Evolutionary conservation across 2,329 filamentous ascomycete genomes (phyloP).

Genomic region (Beauveria varroae): DNA sequence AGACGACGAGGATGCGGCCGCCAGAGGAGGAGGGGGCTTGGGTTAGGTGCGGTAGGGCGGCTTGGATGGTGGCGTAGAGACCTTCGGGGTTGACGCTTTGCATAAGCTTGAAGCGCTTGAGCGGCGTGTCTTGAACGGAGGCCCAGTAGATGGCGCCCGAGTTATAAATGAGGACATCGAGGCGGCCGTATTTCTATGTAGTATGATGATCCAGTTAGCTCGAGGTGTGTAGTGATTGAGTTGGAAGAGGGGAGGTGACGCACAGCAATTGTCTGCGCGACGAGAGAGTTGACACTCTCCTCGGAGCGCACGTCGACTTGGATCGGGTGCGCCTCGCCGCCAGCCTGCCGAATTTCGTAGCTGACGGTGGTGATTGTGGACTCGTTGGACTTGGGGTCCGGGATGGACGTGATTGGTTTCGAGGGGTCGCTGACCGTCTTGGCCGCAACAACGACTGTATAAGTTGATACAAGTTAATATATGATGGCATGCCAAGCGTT

Average conservation of each 20-base stretch:
- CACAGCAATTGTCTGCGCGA: conserved; percentile 46
- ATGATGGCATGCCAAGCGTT: too few species aligned
- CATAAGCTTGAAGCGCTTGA: conserved; percentile 73
- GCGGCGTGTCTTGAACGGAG: conserved; percentile 61
- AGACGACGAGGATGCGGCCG: conserved; percentile 68
- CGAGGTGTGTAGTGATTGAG: too few species aligned
- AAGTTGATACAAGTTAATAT: not conserved
- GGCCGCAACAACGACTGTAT: conserved; percentile 64
- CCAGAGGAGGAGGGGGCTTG: conserved; percentile 29
- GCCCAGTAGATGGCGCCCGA: conserved; percentile 83
- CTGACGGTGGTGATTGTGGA: conserved; percentile 78
- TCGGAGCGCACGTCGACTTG: conserved; percentile 62
- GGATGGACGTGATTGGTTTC: conserved; percentile 54
- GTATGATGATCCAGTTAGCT: not conserved
- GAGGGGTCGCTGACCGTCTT: conserved; percentile 63
- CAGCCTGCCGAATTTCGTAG: conserved; percentile 60
- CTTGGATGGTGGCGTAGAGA: conserved; percentile 65
- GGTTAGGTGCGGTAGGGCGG: conserved; percentile 56
- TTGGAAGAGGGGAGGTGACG: not conserved
- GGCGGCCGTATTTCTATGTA: conserved; percentile 44
- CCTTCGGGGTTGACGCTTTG: conserved; percentile 69
- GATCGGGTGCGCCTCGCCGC: conserved; percentile 58
- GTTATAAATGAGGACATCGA: conserved; percentile 77
- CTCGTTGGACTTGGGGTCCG: conserved; percentile 64
- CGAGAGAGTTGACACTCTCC: conserved; percentile 52